Evolutionary conservation across 208 protist genomes (phyloP), one percentile per base, ranked within the genome.

Genomic region (Trypanosoma melophagium): DNA sequence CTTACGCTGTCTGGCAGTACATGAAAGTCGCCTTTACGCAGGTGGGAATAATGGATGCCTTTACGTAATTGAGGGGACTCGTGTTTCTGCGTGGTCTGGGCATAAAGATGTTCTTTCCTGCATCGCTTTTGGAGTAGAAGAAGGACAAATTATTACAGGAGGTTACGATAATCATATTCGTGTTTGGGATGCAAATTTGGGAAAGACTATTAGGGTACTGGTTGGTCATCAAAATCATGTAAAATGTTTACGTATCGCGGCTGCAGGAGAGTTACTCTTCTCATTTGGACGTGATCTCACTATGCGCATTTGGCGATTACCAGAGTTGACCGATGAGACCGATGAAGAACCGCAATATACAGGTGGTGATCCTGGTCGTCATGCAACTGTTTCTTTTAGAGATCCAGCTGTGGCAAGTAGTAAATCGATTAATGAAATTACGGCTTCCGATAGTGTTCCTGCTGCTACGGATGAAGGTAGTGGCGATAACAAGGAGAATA

Each of bases 1-100:
- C 2, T 60, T 90, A 21, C 76, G 71, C 21, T 87, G 79, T 49
- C 70, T 94, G 52, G 64, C 77, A 25, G 57, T 69, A 58, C 28
- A 53, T 61, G 66, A 77, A 14, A 73, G 50, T 45, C 73, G 77
- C 1, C 21, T 92, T 28, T 90, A 85, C 62, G 60, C 86, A 16
- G 86, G 85, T 24, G 89, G 80, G 44, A 73, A 85, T 49, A 77
- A 94, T 64, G 86, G 86, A 14, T 76, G 72, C n/a, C 74, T 94
- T 40, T 69, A 76, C 28, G 66, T 91, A 25, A 76, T 90, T 64
- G 85, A 87, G 35, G 81, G 81, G 21, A 75, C 80, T 14, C 80
- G 79, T 21, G 76, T 73, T 13, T 77, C 81, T 9, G 77, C 74
- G 21, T 94, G 82, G 81, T 54, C 66, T 5, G 89, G 82, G 10